Evolutionary conservation across 441 rosid species (phyloP), one percentile per base, ranked within the genome.

Genomic region (Pelargonium cotyledonis): DNA sequence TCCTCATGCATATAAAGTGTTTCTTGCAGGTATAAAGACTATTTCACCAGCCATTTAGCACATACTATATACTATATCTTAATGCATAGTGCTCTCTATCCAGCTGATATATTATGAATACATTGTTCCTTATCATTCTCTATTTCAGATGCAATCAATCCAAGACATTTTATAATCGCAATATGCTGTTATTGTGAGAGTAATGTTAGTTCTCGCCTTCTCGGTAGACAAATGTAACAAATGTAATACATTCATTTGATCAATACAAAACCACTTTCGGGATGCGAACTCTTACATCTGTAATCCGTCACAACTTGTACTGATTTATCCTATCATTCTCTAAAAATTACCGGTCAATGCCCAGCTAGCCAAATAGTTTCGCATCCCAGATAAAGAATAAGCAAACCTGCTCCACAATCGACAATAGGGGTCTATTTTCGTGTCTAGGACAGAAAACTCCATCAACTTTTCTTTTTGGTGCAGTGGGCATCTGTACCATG

Each of bases 401-500:
- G 63, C 29, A 69, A 58, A 11, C 21, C 26, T 67, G 46, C n/a
- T 63, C n/a, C 38, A 31, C 3, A 31, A 31, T 31, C 38, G 38
- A 23, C 67, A 14, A 41, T 57, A 41, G 21, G 21, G 69, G 29
- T 72, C 55, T 41, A 66, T 40, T 62, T 64, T 16, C n/a, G 14
- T 10, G 65, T 38, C 46, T 26, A 67, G 65, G 19, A 38, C 46
- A 63, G 41, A 65, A n/a, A 26, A 40, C 16, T 49, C 31, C 63
- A 61, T 78, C 66, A 85, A 29, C 76, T 80, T 78, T 91, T 90
- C 29, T 57, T 57, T 19, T 57, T 57, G 71, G 87, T 85, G 83
- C 99, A 95, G 68, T 91, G 97, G 0, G 96, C 96, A 70, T 95
- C 96, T 9, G 96, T 88, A 63, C 94, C 97, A 65, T 83, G 99